These are phyloP conservation scores for Poa pratensis DNA, from an alignment of 176 grass and related monocot genomes.

Conservation along the genomic window DNA sequence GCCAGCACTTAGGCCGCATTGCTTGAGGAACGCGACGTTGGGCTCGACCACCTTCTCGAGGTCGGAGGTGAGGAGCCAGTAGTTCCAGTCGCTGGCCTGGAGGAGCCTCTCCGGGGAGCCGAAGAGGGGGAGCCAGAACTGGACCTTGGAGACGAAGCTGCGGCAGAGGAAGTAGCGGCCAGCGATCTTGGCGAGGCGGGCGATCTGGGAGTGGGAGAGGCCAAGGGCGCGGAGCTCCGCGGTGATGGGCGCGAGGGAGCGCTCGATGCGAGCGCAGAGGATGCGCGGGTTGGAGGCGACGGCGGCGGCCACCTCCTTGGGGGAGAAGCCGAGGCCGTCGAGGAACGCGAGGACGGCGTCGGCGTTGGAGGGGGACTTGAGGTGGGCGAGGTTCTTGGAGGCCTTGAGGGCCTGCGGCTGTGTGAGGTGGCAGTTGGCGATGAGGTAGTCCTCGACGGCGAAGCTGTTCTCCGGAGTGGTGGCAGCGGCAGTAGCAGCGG, in stretches of 20 bases:
- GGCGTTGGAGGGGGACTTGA: constrained; percentile 58
- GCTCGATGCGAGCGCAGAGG: constrained; percentile 62
- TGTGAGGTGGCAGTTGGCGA: constrained; percentile 48
- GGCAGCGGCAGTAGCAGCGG: neutral
- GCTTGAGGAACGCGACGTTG: constrained; percentile 50
- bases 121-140: constrained; percentile 65
- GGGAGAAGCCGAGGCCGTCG: constrained; percentile 42
- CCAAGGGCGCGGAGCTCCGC: constrained; percentile 54
- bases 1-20: constrained; percentile 51
- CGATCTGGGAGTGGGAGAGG: constrained; percentile 54
- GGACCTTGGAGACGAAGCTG: constrained; percentile 63
- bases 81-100: constrained; percentile 67
- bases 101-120: constrained; percentile 57
- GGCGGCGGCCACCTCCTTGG: constrained; percentile 49
- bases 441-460: constrained; percentile 58
- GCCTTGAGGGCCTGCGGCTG: constrained; percentile 56
- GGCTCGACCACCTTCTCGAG: constrained; percentile 66
- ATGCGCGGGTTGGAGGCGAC: constrained; percentile 58
- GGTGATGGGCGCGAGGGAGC: constrained; percentile 50
- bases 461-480: constrained; percentile 11
- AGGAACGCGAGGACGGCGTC: constrained; percentile 62
- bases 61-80: constrained; percentile 60
- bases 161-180: constrained; percentile 59
- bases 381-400: constrained; percentile 55
- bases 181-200: constrained; percentile 48